A percentile compares a stretch with the other conserved stretches of the same genome.
Conservation (phyloP, 2,329 filamentous ascomycete species). For the Fusarium praegraminearum region DNA sequence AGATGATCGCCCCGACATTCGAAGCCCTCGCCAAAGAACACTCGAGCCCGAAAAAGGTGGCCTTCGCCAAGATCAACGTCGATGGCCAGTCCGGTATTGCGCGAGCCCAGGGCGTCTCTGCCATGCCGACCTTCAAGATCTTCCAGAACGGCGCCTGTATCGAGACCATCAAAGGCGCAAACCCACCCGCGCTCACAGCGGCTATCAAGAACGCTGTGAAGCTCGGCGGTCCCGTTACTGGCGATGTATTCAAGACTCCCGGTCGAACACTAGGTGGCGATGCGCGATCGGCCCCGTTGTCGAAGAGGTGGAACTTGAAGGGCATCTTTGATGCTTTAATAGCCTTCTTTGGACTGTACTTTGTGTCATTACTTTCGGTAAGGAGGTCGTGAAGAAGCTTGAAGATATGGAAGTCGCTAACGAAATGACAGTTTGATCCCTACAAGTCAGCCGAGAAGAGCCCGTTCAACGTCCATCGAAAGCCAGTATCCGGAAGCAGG, state of each 20-base stretch:
- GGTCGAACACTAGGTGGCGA: conserved; percentile 69
- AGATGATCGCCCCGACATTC: conserved; percentile 89
- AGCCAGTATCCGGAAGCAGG: conserved; percentile 44
- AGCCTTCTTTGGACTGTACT: conserved; percentile 70
- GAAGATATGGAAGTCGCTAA: conserved; percentile 39
- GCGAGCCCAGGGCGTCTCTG: conserved; percentile 80
- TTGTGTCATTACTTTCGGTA: conserved; percentile 71
- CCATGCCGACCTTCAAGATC: conserved; percentile 95
- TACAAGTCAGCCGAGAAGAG: conserved; percentile 72
- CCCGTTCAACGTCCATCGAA: conserved; percentile 66
- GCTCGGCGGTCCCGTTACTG: conserved; percentile 59
- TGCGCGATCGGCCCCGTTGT: conserved; percentile 26
- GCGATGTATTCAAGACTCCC: conserved; percentile 64
- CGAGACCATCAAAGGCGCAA: conserved; percentile 84
- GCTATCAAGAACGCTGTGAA: conserved; percentile 79
- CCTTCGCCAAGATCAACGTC: conserved; percentile 93
- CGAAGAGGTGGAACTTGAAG: conserved; percentile 53
- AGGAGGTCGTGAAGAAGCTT: conserved; percentile 45
- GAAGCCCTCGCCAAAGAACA: conserved; percentile 84
- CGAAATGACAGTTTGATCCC: conserved; percentile 64
- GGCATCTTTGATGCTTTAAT: conserved; percentile 63
- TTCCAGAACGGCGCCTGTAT: conserved; percentile 80
- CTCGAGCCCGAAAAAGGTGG: conserved; percentile 82
- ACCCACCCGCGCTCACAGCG: conserved; percentile 78
- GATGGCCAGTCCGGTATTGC: conserved; percentile 84